Base-by-base conservation (phyloP, 371 early-diverging fungal genomes). In the Nematocida ausubeli region DNA sequence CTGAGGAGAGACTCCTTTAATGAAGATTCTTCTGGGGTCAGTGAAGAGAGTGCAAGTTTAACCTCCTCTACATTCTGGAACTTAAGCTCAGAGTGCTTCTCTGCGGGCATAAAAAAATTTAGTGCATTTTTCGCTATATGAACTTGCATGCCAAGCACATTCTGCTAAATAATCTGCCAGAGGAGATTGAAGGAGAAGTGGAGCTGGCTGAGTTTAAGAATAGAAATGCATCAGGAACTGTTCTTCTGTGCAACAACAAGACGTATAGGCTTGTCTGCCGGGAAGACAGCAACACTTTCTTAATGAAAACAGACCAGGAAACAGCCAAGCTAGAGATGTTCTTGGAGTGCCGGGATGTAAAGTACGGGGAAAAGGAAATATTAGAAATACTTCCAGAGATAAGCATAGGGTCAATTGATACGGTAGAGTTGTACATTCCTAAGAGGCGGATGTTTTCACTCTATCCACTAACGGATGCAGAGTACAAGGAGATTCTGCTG, bases 51-150 rank as follows among this genome's bases (percentile, higher is more conserved):
- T 3, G 67, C 78, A 7, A 5, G 12, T 54, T 55, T 66, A 7
- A 75, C 67, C 28, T 75, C 78, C 14, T 75, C 55, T n/a, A 52
- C 64, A 44, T 75, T 75, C 22, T 75, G n/a, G 30, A 75, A 75
- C 39, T 44, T 63, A n/a, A 52, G 52, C 44, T 47, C 39, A 12
- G 35, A 40, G 44, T 64, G 42, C 42, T 64, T 64, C 12, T 64
- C 19, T 44, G 34, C 35, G 16, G 60, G 9, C 26, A 32, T 44
- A 44, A 56, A 52, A 69, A 69, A 51, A 26, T 55, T 69, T 69
- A 37, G 19, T 56, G 54, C 3, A 12, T 14, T 12, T 57, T 3
- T 34, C 32, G 19, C 9, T 14, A 6, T 24, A 64, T 14, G 9
- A 44, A 16, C 16, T 44, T 16, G 6, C 6, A 44, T 9, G 16